Evolutionary conservation across 352 stramenopile genomes (phyloP).

Genomic region (Ophiocytium majus): DNA sequence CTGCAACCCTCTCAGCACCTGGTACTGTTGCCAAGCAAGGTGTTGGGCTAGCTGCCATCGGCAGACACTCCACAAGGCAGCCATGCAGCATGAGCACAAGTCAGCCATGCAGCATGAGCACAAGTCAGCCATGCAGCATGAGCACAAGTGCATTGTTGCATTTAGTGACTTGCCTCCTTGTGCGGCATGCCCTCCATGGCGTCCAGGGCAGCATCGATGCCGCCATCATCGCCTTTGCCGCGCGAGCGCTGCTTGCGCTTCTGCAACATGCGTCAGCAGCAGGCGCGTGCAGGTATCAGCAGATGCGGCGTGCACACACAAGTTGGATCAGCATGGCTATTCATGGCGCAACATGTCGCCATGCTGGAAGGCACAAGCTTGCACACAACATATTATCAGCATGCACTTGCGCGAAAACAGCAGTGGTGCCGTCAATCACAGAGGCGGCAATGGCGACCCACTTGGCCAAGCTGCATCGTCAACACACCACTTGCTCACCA

Average conservation of each 20-base stretch:
- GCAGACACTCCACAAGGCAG: background rate
- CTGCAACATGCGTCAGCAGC: background rate
- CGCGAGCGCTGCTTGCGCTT: background rate
- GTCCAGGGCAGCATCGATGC: constrained; percentile 3
- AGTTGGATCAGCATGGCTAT: background rate
- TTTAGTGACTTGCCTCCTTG: background rate
- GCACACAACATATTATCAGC: too few relatives aligned
- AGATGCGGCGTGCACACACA: background rate
- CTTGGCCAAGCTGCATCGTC: too few relatives aligned
- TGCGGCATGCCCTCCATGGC: background rate
- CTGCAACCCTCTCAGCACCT: background rate
- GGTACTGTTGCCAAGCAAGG: background rate
- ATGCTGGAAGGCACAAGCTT: background rate
- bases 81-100: background rate
- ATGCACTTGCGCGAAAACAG: too few relatives aligned
- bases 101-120: background rate
- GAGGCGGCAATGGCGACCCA: too few relatives aligned
- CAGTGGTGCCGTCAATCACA: too few relatives aligned
- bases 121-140: background rate
- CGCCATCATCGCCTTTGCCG: constrained; percentile 1
- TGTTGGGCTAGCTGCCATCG: background rate
- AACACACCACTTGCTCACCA: too few relatives aligned
- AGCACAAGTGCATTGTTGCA: background rate
- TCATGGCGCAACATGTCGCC: background rate
- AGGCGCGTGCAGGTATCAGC: background rate